Base-by-base conservation (phyloP, 2,329 filamentous ascomycete species). In the Aspergillus calidoustus region DNA sequence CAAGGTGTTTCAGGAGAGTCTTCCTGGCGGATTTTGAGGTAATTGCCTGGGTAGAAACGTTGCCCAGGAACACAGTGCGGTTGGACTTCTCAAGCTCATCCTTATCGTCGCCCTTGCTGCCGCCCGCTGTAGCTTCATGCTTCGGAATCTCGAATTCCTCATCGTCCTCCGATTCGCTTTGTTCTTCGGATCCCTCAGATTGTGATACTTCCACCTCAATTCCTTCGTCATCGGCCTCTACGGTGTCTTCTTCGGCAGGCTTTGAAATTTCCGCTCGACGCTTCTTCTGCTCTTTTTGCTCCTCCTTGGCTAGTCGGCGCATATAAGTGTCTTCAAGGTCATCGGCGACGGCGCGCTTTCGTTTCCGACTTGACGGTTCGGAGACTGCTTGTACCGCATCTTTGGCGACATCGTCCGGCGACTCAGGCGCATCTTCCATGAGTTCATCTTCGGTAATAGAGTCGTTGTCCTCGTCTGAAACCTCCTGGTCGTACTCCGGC, bases 61-160 rank as follows among this genome's bases (percentile, higher is more conserved):
- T 99, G 71, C 91, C 91, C 13, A 99, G 82, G 79, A 98, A 99
- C 47, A 98, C 88, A 7, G 95, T 99, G 60, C 95, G 90, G 61
- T 87, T 86, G 8, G 94, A 91, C 80, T 96, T 97, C 61, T 96
- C 91, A 2, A 96, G 71, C 66, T 96, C 91, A 52, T 70, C 72
- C 49, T 70, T 73, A 5, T 76, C 70, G 60, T 79, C 76, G 6
- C 73, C 68, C 61, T 74, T 76, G 6, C 73, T 69, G 61, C 74
- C 66, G 58, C 72, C 72, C 17, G 70, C 62, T 31, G 79, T 49
- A 48, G 74, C 72, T 66, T 81, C 77, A 73, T 82, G 80, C 22
- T 74, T 69, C 2, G 75, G 78, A 7, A 72, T 61, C 11, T 75
- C 70, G 19, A 70, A 68, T 34, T 69, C 75, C 41, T 76, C 74